These are phyloP conservation scores for Inosperma sp. DNA, from an alignment of 768 basidiomycete genomes.

Conservation along the genomic window DNA sequence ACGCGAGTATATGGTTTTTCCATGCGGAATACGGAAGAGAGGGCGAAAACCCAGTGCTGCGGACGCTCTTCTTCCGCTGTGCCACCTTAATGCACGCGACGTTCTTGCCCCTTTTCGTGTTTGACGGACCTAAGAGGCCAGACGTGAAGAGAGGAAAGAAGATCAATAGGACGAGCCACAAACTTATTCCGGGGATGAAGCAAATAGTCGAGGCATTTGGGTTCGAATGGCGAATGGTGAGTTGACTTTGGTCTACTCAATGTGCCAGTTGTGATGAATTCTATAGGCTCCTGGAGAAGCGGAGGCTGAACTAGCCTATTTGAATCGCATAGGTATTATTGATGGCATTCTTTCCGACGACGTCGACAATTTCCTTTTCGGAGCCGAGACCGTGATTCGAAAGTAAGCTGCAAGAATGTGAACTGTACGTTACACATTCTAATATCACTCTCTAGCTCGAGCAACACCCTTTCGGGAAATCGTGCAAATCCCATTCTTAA, in stretches of 20 bases:
- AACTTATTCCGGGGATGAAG: conserved; percentile 73
- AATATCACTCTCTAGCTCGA: conserved; percentile 43
- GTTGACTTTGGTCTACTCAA: conserved; percentile 15
- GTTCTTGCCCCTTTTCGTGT: conserved; percentile 85
- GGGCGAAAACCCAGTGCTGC: conserved; percentile 83
- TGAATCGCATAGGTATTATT: conserved; percentile 76
- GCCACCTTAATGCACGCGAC: conserved; percentile 72
- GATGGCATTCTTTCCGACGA: conserved; percentile 92
- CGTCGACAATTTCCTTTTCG: conserved; percentile 89
- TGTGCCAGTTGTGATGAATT: conserved; percentile 18
- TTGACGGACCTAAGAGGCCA: conserved; percentile 85
- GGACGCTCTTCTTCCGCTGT: conserved; percentile 82
- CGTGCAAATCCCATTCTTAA: conserved; percentile 58
- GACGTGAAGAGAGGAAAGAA: conserved; percentile 74
- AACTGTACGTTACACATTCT: neutral
- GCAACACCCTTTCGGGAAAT: conserved; percentile 71
- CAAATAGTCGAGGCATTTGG: conserved; percentile 75
- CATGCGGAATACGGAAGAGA: conserved; percentile 70
- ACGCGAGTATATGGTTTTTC: conserved; percentile 83
- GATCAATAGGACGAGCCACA: conserved; percentile 56
- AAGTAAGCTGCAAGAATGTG: conserved; percentile 52
- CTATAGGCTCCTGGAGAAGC: conserved; percentile 86
- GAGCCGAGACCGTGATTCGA: conserved; percentile 75
- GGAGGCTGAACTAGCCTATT: conserved; percentile 86
- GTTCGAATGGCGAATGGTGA: conserved; percentile 68